Evolutionary conservation across 2,329 filamentous ascomycete genomes (phyloP).

Genomic region (Pseudopyrenochaeta lycopersici): DNA sequence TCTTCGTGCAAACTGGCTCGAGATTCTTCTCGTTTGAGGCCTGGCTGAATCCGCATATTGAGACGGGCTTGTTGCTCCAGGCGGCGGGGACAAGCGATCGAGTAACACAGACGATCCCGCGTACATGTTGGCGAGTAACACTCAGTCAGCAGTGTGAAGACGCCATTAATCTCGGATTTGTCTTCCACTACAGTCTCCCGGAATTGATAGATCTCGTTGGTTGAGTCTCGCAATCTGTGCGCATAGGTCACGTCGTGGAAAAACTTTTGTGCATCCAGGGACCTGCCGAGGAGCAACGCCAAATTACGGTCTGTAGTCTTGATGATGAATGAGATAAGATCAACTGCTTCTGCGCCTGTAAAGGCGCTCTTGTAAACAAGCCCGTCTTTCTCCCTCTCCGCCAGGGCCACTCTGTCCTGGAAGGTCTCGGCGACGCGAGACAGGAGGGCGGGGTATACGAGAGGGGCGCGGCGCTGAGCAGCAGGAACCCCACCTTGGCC

Average conservation of each 20-base stretch:
- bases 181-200: slow-evolving; percentile 90
- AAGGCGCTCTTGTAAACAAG: slow-evolving; percentile 97
- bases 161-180: slow-evolving; percentile 86
- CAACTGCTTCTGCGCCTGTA: slow-evolving; percentile 93
- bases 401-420: slow-evolving; percentile 83
- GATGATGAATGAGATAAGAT: slow-evolving; percentile 95
- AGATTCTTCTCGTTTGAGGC: slow-evolving; percentile 77
- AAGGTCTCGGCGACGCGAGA: slow-evolving; percentile 96
- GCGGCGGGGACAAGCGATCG: slow-evolving; percentile 92
- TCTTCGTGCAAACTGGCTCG: slow-evolving; percentile 82
- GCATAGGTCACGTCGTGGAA: slow-evolving; percentile 99
- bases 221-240: slow-evolving; percentile 92
- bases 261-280: slow-evolving; percentile 96
- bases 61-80: slow-evolving; percentile 94
- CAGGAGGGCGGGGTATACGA: slow-evolving; percentile 92
- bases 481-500: slow-evolving; percentile 58
- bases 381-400: slow-evolving; percentile 94
- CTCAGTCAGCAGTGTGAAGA: slow-evolving; percentile 94
- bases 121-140: slow-evolving; percentile 99
- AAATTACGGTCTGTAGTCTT: slow-evolving; percentile 96
- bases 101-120: slow-evolving; percentile 94
- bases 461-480: slow-evolving; percentile 70
- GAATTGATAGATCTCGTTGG: slow-evolving; percentile 95
- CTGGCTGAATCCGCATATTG: slow-evolving; percentile 91
- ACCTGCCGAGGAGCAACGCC: slow-evolving; percentile 86